A percentile compares a stretch with the other conserved stretches of the same genome.
Conservation (phyloP, 257 asterid species). For the Asclepias syriaca region DNA sequence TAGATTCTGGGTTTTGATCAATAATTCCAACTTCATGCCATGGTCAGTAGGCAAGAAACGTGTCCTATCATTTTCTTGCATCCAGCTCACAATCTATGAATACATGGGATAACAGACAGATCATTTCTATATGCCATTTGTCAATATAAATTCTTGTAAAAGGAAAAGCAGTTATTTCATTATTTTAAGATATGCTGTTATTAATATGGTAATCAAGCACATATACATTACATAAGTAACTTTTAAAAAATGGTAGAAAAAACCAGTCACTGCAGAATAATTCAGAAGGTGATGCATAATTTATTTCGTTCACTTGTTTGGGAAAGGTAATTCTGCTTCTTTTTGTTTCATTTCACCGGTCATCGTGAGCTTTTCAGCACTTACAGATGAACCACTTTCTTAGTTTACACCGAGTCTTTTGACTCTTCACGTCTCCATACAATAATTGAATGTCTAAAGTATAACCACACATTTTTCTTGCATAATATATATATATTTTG, state of each 20-base stretch:
- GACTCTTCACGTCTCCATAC: background rate
- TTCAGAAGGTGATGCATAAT: background rate
- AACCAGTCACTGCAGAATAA: background rate
- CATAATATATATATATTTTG: no score
- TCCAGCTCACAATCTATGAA: slow-evolving; percentile 30
- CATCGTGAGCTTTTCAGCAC: background rate
- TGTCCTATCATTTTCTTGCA: slow-evolving; percentile 23
- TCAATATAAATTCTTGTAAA: background rate
- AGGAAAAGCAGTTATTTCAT: no score
- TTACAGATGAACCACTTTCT: background rate
- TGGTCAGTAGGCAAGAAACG: slow-evolving; percentile 22
- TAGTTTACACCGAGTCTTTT: background rate
- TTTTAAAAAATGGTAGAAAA: background rate
- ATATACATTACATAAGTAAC: no score
- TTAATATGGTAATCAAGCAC: background rate
- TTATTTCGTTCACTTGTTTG: background rate
- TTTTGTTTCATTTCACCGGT: background rate
- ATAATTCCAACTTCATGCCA: slow-evolving; percentile 27
- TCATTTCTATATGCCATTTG: background rate
- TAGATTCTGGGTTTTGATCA: slow-evolving; percentile 16
- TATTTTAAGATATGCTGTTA: background rate
- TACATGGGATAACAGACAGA: background rate
- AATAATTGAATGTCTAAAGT: background rate
- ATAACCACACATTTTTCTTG: background rate
- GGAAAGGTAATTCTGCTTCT: background rate